Evolutionary conservation across 129 eudicot genomes (phyloP), one percentile per base, ranked within the genome.

Genomic region (Lactuca saligna): DNA sequence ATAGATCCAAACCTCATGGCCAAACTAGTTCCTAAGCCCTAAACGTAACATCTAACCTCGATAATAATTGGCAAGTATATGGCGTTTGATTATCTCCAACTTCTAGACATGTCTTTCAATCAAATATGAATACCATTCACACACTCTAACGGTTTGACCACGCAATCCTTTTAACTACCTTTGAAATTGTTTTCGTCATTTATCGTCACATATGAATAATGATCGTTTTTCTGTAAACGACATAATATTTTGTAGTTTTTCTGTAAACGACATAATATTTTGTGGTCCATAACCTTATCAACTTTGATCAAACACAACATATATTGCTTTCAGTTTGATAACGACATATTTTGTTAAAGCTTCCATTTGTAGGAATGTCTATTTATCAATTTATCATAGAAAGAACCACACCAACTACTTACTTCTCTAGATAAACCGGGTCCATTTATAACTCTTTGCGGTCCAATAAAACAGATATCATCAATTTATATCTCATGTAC

Each of bases 261-360:
- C 41, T 9, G 49, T 17, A n/a, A 53, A 38, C 15, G 25, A 14
- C n/a, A 56, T 6, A 25, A 53, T 68, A 16, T 68, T 9, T 34
- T 34, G 17, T 68, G 62, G 72, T 54, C 17, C 10, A 11, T 35
- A 65, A 48, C 58, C 37, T 33, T 67, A 32, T 3, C 72, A 54
- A 68, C 16, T 54, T 54, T 50, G 72, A 54, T 61, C 34, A 55
- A 35, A 49, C 29, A 63, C 29, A 41, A 41, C 32, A 56, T 7
- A 25, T n/a, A 39, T 57, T 41, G 54, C 17, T n/a, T 57, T 10
- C 12, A 14, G 65, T 25, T 57, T 69, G 65, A 69, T 69, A 20
- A 69, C 8, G 65, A 69, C 62, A 68, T 12, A 8, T 54, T 4
- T 56, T 41, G 65, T 57, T 44, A 57, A 69, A 56, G 7, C 65